Evolutionary conservation across 2,329 filamentous ascomycete species (phyloP).

Genomic region (Chrysosporium queenslandicum): DNA sequence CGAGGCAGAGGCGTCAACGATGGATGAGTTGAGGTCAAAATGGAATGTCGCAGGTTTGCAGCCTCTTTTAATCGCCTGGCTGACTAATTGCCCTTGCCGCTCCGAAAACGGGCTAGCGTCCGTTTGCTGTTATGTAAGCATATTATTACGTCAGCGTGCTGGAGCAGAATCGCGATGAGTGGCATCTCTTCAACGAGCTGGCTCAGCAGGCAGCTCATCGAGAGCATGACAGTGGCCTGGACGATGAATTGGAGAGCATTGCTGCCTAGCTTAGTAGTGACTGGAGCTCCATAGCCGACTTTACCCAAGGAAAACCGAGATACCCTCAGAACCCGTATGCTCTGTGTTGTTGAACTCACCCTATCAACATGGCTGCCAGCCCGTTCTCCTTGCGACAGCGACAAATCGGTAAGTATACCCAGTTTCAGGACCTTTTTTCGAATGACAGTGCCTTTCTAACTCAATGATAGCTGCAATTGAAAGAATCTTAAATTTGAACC

Average conservation of each 20-base stretch:
- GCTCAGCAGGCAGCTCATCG: not conserved
- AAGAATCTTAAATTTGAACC: conserved; percentile 91
- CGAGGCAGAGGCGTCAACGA: not conserved
- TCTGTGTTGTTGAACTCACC: too few species aligned
- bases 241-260: not conserved
- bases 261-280: not conserved
- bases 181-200: not conserved
- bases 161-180: not conserved
- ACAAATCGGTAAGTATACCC: conserved; percentile 52
- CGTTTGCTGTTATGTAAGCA: too few species aligned
- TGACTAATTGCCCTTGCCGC: conserved; percentile 3
- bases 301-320: not conserved
- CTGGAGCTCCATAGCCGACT: not conserved
- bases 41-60: not conserved
- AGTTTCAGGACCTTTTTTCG: not conserved
- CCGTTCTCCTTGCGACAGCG: conserved; percentile 57
- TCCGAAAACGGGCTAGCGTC: too few species aligned
- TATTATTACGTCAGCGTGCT: conserved; percentile 2
- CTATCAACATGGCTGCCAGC: conserved; percentile 43
- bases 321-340: not conserved
- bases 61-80: not conserved
- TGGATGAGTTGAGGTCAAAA: not conserved
- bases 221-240: not conserved
- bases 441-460: not conserved
- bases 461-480: conserved; percentile 65